Base-by-base conservation (phyloP, 495 filamentous ascomycete species). In the Hyphodiscus hymeniophilus region DNA sequence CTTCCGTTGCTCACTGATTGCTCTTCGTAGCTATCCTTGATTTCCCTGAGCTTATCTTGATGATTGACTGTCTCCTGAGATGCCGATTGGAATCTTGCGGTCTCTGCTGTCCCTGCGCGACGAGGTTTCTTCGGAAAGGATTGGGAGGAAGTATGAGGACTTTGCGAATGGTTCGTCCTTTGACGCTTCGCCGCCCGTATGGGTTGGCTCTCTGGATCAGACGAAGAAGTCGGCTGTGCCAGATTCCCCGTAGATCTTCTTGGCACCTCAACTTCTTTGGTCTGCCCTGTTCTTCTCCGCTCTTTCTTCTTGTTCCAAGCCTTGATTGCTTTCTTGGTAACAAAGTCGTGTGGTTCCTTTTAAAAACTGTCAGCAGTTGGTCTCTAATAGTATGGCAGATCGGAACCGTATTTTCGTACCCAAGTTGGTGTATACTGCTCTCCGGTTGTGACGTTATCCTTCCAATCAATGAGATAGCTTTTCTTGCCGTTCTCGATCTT, bases 11-110 rank as follows among this genome's bases (percentile, higher is more conserved):
- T 51, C 17, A 38, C 34, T 12, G 41, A 4, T 35, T 43, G 22
- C 7, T 52, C 50, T 45, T 60, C 52, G 53, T 53, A 60, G 16
- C 53, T 60, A 54, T 60, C 57, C 38, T 54, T 47, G 16, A 56
- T 54, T 30, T 56, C 53, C 2, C 11, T 42, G 3, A n/a, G 7
- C 6, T 16, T 23, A 5, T 11, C 32, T 41, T 42, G 17, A 4
- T 17, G 15, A 5, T 32, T 31, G 15, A 47, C 16, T 3, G 17
- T 30, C 40, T 50, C 45, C 34, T 47, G 40, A 13, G 34, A 50
- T 17, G 43, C 54, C 2, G 45, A 47, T 32, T 52, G 45, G 16
- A 50, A 49, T 33, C 38, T 45, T 13, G 41, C 50, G 1, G 47
- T 38, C 17, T 53, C 46, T 7, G 23, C 22, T 20, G 50, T 51